Conservation (phyloP, 2,329 filamentous ascomycete genomes). For the Epichloe hybrida region DNA sequence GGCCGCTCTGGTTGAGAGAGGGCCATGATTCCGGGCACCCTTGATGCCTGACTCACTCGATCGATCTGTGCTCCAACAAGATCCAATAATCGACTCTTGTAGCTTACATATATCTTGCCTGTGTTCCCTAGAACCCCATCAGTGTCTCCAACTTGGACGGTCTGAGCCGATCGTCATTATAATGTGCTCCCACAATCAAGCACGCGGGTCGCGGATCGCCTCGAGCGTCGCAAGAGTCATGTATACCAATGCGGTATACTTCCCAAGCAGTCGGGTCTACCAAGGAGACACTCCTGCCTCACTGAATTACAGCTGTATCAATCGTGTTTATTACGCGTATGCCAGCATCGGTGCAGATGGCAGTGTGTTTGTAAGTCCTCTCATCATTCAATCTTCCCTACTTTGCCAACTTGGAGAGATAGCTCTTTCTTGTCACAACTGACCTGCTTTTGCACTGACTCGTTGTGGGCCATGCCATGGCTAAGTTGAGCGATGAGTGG, state of each 20-base stretch:
- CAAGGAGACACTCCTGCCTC: conserved; percentile 58
- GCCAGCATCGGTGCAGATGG: conserved; percentile 49
- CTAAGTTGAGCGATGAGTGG: conserved; percentile 65
- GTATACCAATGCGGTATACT: conserved; percentile 67
- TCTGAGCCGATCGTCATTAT: conserved; percentile 8
- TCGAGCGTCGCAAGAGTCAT: conserved; percentile 31
- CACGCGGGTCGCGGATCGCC: conserved; percentile 32
- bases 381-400: neutral
- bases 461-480: conserved; percentile 7
- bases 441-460: conserved; percentile 1
- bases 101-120: conserved; percentile 8
- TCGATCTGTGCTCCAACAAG: neutral
- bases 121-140: conserved; percentile 1
- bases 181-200: conserved; percentile 27
- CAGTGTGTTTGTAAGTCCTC: conserved; percentile 46
- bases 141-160: too few relatives aligned
- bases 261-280: conserved; percentile 68
- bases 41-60: neutral
- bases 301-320: conserved; percentile 63
- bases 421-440: too few relatives aligned
- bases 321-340: conserved; percentile 13
- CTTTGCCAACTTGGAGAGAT: too few relatives aligned
- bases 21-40: too few relatives aligned
- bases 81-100: neutral
- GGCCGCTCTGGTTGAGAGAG: too few relatives aligned